Percentiles rank a stretch among this genome's conserved stretches.
These are phyloP conservation scores for Blechomonas ayalai DNA, from an alignment of 208 protist genomes.

Conservation along the genomic window DNA sequence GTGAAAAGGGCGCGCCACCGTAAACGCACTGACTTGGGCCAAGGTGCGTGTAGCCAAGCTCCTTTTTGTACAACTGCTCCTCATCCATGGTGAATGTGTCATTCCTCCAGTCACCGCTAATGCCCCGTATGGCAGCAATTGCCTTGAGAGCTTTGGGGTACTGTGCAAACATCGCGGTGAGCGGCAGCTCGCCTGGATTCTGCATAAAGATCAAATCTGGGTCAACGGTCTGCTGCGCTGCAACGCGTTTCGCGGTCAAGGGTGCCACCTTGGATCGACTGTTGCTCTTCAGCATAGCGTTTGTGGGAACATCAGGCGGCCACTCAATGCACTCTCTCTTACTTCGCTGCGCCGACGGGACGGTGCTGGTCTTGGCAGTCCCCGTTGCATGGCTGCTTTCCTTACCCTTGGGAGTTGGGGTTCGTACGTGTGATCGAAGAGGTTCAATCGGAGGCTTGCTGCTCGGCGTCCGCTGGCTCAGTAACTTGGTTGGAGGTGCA, in stretches of 20 bases:
- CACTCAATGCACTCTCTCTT: constrained; percentile 47
- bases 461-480: constrained; percentile 5
- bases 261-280: constrained; percentile 78
- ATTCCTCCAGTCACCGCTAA: constrained; percentile 74
- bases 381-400: no score
- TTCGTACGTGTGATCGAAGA: neutral
- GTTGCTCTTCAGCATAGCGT: constrained; percentile 65
- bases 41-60: constrained; percentile 45
- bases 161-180: constrained; percentile 63
- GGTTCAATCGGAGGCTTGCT: constrained; percentile 25
- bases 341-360: constrained; percentile 9
- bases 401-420: no score
- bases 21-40: constrained; percentile 70
- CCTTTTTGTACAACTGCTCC: constrained; percentile 75
- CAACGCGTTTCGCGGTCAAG: constrained; percentile 59
- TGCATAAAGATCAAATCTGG: constrained; percentile 81
- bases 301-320: constrained; percentile 66
- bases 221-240: constrained; percentile 70
- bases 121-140: constrained; percentile 48
- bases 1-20: no score
- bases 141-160: constrained; percentile 70
- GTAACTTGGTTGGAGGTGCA: constrained; percentile 8
- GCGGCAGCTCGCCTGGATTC: constrained; percentile 64
- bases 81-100: constrained; percentile 80
- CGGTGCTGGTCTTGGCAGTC: constrained; percentile 8